phyloP scores from a whole-genome alignment of 2,329 filamentous ascomycete species.

The Sporothrix brunneoviolacea region DNA sequence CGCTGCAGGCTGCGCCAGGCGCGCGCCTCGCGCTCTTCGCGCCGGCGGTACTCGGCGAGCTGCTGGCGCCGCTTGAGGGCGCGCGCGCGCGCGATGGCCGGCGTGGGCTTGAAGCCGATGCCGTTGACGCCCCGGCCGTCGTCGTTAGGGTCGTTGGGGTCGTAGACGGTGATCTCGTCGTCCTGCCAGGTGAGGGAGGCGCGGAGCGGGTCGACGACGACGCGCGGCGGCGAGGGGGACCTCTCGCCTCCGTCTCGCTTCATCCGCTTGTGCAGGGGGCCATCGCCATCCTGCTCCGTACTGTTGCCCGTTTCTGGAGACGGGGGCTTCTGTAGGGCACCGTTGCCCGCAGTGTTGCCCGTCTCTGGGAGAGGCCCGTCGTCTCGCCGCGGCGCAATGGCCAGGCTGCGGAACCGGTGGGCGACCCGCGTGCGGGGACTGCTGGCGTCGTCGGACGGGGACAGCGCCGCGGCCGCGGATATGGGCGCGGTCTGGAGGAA shows the following conservation, averaged over 20 bases:
- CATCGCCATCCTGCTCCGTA: neutral
- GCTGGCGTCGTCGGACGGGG: conserved; percentile 36
- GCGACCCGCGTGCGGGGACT: conserved; percentile 49
- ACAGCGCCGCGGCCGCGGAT: no score
- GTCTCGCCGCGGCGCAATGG: conserved; percentile 32
- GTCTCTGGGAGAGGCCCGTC: no score
- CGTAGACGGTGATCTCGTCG: conserved; percentile 61
- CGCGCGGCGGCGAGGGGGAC: neutral
- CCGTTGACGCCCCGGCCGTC: conserved; percentile 63
- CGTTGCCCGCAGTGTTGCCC: no score
- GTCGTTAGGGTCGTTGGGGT: conserved; percentile 58
- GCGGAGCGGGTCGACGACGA: conserved; percentile 45
- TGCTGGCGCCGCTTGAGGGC: conserved; percentile 53
- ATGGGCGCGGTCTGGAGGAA: no score
- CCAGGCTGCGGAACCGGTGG: conserved; percentile 46
- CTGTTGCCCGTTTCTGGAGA: neutral
- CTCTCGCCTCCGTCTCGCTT: neutral
- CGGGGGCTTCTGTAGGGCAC: no score
- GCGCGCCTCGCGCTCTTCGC: conserved; percentile 55
- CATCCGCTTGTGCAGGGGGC: conserved; percentile 12
- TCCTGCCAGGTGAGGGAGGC: conserved; percentile 61
- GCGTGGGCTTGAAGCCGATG: conserved; percentile 59
- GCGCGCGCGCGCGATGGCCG: conserved; percentile 52
- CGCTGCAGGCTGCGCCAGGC: conserved; percentile 47
- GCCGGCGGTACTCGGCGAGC: conserved; percentile 54